These are phyloP conservation scores for Didymella segeticola DNA, from an alignment of 2,329 filamentous ascomycete genomes.

Conservation along the genomic window DNA sequence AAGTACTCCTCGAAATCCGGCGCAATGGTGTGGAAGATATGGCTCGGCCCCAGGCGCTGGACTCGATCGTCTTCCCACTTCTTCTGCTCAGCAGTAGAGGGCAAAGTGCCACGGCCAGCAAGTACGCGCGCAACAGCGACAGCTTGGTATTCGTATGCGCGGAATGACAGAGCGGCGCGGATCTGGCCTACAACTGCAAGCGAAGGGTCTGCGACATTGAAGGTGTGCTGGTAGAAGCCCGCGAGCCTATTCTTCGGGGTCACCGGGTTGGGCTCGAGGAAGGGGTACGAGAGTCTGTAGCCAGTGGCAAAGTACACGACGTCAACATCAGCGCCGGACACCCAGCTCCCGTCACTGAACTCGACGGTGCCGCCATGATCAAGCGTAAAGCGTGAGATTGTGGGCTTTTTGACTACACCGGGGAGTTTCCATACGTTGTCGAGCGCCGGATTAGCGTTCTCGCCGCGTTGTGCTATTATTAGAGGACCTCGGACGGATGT, in stretches of 20 bases:
- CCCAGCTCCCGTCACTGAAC: constrained; percentile 62
- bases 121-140: constrained; percentile 66
- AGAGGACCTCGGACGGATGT: constrained; percentile 25
- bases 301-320: constrained; percentile 71
- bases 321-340: constrained; percentile 60
- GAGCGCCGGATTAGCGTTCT: constrained; percentile 34
- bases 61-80: constrained; percentile 62
- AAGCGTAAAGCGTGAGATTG: constrained; percentile 55
- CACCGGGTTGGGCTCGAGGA: constrained; percentile 52
- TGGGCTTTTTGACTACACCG: constrained; percentile 55
- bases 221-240: constrained; percentile 64
- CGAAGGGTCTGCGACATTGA: constrained; percentile 61
- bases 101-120: constrained; percentile 61
- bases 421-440: constrained; percentile 66
- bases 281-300: constrained; percentile 69
- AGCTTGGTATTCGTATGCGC: constrained; percentile 72
- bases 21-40: constrained; percentile 61
- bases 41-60: constrained; percentile 60
- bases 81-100: constrained; percentile 56
- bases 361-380: constrained; percentile 57
- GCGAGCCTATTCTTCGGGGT: constrained; percentile 63
- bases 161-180: constrained; percentile 63
- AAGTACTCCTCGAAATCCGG: constrained; percentile 72
- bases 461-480: constrained; percentile 3
- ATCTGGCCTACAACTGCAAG: constrained; percentile 66